Evolutionary conservation across 345 rosid genomes (phyloP).

Genomic region (Eucalyptus grandis): DNA sequence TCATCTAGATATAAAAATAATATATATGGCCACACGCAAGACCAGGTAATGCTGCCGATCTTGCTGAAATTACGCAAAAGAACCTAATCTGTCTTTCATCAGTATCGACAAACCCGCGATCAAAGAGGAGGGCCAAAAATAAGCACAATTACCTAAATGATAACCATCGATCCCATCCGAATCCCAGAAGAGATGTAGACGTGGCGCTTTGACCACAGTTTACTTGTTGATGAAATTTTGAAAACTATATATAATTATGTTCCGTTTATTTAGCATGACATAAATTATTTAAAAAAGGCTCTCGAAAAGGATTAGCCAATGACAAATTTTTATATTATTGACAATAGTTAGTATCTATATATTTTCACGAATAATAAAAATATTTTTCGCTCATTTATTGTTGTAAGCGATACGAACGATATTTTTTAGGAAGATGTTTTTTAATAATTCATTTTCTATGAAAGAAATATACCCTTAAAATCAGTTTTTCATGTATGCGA

Average conservation of each 20-base stretch:
- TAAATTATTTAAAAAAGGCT: neutral
- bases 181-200: neutral
- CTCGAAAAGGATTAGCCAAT: fast-evolving
- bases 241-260: neutral
- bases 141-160: neutral
- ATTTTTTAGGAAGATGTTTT: neutral
- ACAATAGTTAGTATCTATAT: neutral
- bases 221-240: neutral
- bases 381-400: fast-evolving
- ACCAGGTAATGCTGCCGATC: neutral
- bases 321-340: neutral
- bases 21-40: neutral
- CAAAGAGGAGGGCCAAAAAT: neutral
- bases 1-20: neutral
- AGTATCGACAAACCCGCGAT: neutral
- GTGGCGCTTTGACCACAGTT: neutral
- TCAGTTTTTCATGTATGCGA: neutral
- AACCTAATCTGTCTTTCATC: neutral
- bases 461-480: neutral
- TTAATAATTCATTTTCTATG: fast-evolving
- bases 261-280: neutral
- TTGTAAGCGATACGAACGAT: too few species aligned
- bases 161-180: neutral
- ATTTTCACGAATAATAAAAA: fast-evolving
- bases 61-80: neutral